These are phyloP conservation scores for Syncephalastrum sp. DNA, from an alignment of 371 early-diverging fungal species.

Conservation along the genomic window DNA sequence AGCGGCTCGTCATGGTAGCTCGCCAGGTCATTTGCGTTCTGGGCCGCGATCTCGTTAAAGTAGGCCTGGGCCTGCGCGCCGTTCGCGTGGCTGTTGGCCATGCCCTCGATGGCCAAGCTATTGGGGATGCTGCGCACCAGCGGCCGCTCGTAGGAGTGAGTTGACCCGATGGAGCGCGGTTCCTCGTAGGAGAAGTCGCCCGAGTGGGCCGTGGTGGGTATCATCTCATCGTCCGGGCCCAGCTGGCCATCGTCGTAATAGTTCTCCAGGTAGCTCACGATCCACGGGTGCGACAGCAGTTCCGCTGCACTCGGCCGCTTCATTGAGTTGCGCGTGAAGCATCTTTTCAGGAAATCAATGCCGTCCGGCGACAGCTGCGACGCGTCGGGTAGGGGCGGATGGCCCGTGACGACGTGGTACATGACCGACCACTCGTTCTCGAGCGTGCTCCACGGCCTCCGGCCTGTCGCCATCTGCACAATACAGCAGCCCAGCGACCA, in stretches of 20 bases:
- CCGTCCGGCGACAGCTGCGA: conserved; percentile 63
- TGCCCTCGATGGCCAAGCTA: conserved; percentile 36
- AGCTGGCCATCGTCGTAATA: conserved; percentile 20
- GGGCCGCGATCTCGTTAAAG: conserved; percentile 39
- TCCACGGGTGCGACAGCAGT: conserved; percentile 76
- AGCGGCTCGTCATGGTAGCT: background rate
- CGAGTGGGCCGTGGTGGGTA: background rate
- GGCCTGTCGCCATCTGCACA: conserved; percentile 93
- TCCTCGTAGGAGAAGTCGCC: no score
- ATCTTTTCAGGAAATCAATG: conserved; percentile 75
- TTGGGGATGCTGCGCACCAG: conserved; percentile 38
- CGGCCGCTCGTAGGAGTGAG: conserved; percentile 30
- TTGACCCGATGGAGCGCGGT: conserved; percentile 22
- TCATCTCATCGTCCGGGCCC: conserved; percentile 3
- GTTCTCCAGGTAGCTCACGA: conserved; percentile 44
- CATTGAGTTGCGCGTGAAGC: conserved; percentile 75
- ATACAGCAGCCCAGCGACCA: conserved; percentile 96
- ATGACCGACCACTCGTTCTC: conserved; percentile 95
- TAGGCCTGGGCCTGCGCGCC: conserved; percentile 42
- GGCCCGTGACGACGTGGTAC: conserved; percentile 78
- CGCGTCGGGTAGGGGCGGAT: conserved; percentile 71
- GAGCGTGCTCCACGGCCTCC: conserved; percentile 88
- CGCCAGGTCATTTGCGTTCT: conserved; percentile 23
- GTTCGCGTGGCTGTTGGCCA: conserved; percentile 28
- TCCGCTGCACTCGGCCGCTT: conserved; percentile 79